Percentiles rank a stretch among this genome's conserved stretches.
Evolutionary conservation across 345 rosid species (phyloP).

Genomic region (Euphorbia pulcherrima): DNA sequence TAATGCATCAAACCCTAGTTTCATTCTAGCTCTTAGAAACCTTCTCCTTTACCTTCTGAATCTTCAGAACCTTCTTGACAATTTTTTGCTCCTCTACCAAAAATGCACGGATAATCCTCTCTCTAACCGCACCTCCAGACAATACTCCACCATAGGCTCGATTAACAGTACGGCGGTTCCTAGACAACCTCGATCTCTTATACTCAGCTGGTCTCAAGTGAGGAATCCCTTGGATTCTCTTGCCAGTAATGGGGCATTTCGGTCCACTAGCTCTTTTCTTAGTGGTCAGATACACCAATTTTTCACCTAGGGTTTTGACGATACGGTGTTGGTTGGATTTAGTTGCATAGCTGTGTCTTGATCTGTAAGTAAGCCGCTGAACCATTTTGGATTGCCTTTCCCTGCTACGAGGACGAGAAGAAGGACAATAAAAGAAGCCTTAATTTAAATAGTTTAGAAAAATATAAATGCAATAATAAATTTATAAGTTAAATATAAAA

Average conservation of each 20-base stretch:
- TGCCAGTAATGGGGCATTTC: constrained; percentile 82
- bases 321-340: constrained; percentile 88
- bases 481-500: no score
- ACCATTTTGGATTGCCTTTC: no score
- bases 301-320: constrained; percentile 95
- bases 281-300: constrained; percentile 77
- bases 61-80: constrained; percentile 23
- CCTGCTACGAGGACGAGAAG: no score
- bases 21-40: constrained; percentile 27
- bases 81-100: constrained; percentile 23
- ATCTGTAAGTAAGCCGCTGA: constrained; percentile 84
- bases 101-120: constrained; percentile 33
- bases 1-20: no score
- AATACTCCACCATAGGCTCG: constrained; percentile 83
- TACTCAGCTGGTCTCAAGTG: constrained; percentile 86
- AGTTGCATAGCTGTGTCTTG: constrained; percentile 92
- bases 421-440: no score
- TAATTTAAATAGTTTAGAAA: no score
- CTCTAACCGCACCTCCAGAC: constrained; percentile 62
- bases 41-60: constrained; percentile 26
- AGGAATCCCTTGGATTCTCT: constrained; percentile 91
- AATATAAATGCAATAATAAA: no score
- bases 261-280: constrained; percentile 88
- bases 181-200: constrained; percentile 70
- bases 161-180: constrained; percentile 73